Evolutionary conservation across 345 rosid genomes (phyloP), one percentile per base, ranked within the genome.

Genomic region (Crucihimalaya himalaica): DNA sequence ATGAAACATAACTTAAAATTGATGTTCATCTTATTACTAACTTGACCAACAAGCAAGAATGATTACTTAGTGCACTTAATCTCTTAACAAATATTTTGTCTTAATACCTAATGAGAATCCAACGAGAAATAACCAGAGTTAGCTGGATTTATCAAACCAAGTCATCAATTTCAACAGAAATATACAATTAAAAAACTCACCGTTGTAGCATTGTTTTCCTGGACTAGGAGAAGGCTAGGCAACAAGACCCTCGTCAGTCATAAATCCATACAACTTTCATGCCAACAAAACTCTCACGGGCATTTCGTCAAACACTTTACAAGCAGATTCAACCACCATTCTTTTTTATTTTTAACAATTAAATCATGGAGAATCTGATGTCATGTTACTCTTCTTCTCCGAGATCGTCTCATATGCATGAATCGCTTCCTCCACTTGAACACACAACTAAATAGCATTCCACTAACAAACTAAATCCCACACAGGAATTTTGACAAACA

Each of bases 301-400:
- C 37, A 63, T 63, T 43, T 63, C 67, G 5, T 27, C 67, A 6
- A 63, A 43, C 67, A 63, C 25, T 40, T 40, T 61, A 25, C 21
- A 15, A 11, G 42, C 66, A 62, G 64, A 27, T n/a, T 27, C 23
- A 42, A 2, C n/a, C 51, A 40, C 21, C 15, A 15, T 23, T 8
- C n/a, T 5, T 57, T 12, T 19, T 3, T 4, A 0, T 32, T 19
- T 19, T 15, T 4, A 42, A 46, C 51, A 13, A 6, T 32, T 15
- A 1, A 19, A 19, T 5, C 9, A 34, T 35, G 63, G n/a, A 34
- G 10, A 34, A 19, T 58, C 29, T 15, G 60, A 28, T 4, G 6
- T 35, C 12, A 10, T 57, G 14, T 16, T 31, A 31, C 62, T 16
- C 62, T 18, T 16, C 62, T 18, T 32, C 27, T 57, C 37, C 5